Evolutionary conservation across 306 rosid species (phyloP).

Genomic region (Malus asiatica): DNA sequence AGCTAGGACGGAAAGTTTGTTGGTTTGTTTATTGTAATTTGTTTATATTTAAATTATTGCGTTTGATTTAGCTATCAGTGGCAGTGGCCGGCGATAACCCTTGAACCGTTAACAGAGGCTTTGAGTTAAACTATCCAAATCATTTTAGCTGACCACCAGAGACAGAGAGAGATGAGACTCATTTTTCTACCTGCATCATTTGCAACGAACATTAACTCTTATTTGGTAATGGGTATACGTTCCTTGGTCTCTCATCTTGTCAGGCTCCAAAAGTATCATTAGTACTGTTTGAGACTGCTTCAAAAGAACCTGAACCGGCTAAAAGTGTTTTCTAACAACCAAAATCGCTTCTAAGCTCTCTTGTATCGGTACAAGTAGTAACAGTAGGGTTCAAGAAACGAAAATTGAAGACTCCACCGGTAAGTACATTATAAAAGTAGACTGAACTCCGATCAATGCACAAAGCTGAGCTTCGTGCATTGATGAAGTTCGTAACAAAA

Average conservation of each 20-base stretch:
- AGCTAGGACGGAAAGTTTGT: not conserved
- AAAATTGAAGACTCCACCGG: too few species aligned
- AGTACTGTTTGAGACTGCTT: too few species aligned
- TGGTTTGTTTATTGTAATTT: not conserved
- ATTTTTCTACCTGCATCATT: not conserved
- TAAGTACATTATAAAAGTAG: too few species aligned
- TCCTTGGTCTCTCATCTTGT: too few species aligned
- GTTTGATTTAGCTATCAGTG: not conserved
- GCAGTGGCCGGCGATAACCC: not conserved
- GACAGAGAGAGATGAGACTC: not conserved
- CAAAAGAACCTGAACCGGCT: not conserved
- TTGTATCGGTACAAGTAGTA: not conserved
- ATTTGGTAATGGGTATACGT: too few species aligned
- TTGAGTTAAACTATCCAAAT: not conserved
- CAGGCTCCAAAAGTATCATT: too few species aligned
- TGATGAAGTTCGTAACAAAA: not conserved
- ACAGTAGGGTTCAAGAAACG: too few species aligned
- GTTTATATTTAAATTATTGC: not conserved
- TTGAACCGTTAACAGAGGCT: not conserved
- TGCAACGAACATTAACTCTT: not conserved
- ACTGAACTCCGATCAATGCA: not conserved
- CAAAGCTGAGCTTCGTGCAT: not conserved
- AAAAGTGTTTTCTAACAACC: not conserved
- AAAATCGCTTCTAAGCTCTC: not conserved
- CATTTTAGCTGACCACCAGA: not conserved